Conservation (phyloP, 2,329 filamentous ascomycete species). For the Botrytis aclada region DNA sequence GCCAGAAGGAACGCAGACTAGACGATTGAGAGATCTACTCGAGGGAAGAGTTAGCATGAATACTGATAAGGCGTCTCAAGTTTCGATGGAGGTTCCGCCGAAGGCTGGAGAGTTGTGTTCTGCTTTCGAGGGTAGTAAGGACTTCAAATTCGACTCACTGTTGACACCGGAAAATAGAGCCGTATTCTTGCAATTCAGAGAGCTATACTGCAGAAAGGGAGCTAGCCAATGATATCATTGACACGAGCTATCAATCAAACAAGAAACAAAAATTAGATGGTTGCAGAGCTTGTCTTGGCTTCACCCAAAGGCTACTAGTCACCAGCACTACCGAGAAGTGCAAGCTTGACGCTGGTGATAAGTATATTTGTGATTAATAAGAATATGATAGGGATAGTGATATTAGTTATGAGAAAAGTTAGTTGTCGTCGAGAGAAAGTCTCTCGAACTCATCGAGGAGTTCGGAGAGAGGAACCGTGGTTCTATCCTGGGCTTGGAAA, state of each 20-base stretch:
- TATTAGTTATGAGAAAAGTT: background rate
- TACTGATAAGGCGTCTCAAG: background rate
- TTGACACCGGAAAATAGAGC: background rate
- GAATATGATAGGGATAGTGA: background rate
- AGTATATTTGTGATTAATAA: background rate
- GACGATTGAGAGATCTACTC: background rate
- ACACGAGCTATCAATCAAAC: background rate
- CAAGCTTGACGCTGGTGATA: no score
- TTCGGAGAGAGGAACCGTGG: background rate
- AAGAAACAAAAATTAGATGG: background rate
- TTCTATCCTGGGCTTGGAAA: background rate
- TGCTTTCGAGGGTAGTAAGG: background rate
- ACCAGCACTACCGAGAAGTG: no score
- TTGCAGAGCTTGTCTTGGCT: background rate
- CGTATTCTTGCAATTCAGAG: background rate
- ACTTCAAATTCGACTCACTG: background rate
- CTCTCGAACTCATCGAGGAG: background rate
- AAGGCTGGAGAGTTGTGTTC: background rate
- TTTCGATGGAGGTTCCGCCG: background rate
- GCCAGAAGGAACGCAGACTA: background rate
- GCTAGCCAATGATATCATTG: background rate
- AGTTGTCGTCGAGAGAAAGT: background rate
- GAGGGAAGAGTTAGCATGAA: background rate
- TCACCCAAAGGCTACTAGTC: background rate
- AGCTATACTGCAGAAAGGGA: background rate